Percentiles rank a stretch among this genome's conserved stretches.
Conservation (phyloP, 345 rosid genomes). For the Stellera chamaejasme region DNA sequence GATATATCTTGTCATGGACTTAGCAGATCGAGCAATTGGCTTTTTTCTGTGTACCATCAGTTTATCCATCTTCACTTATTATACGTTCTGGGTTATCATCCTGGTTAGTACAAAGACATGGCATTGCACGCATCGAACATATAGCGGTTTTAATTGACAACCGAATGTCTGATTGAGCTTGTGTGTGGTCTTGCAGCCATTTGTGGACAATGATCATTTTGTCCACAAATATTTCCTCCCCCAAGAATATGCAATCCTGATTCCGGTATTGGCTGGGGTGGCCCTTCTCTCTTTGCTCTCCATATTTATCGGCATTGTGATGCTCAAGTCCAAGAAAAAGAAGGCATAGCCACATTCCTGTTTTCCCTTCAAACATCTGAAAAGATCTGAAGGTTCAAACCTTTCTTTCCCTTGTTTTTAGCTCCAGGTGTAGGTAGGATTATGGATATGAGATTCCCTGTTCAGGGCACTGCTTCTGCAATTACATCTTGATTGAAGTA, state of each 20-base stretch:
- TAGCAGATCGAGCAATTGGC: conserved; percentile 85
- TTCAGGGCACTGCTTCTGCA: no score
- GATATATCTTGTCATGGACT: conserved; percentile 37
- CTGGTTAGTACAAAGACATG: conserved; percentile 35
- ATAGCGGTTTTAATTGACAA: no score
- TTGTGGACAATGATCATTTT: conserved; percentile 82
- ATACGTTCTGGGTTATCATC: conserved; percentile 94
- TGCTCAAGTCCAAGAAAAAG: conserved; percentile 82
- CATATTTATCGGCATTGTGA: conserved; percentile 68
- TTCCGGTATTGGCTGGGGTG: conserved; percentile 70
- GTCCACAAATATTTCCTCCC: conserved; percentile 83
- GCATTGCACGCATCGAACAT: no score
- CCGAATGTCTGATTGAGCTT: neutral
- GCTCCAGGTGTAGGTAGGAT: no score
- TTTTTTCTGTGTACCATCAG: conserved; percentile 57
- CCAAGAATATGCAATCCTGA: conserved; percentile 71
- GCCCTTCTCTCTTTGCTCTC: conserved; percentile 55
- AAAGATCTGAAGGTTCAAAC: no score
- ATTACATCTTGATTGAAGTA: no score
- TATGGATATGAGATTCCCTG: no score
- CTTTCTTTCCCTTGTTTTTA: no score
- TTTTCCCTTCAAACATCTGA: neutral
- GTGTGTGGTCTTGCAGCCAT: conserved; percentile 50
- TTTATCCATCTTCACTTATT: conserved; percentile 80
- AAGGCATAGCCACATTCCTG: conserved; percentile 30